Base-by-base conservation (phyloP, 768 basidiomycete genomes). In the Phlegmacium glaucopus region DNA sequence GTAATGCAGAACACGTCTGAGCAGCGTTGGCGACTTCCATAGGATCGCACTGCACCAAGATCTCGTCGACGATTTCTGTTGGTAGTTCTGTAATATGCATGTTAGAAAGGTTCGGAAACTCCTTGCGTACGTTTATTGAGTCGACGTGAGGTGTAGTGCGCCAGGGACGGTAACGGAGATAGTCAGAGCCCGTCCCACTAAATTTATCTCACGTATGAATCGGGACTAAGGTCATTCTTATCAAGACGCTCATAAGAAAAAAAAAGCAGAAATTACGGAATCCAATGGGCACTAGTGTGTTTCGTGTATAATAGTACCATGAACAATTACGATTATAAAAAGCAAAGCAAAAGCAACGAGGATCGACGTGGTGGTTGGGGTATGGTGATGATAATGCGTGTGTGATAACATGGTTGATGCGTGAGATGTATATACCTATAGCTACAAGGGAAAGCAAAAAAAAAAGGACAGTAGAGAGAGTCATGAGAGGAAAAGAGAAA, bases 21-120 rank as follows among this genome's bases (percentile, higher is more conserved):
- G 84, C 68, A 32, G 78, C 54, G 16, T 60, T 48, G 1, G 85
- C 71, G 32, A 87, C 73, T 47, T 87, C 78, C 36, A 78, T 57
- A 4, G 87, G 87, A 55, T 85, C 80, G 49, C 77, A 72, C n/a
- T 63, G 52, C 35, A 77, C 54, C 7, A 90, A 65, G 45, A 85
- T 75, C 44, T 72, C 65, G 39, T 85, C 83, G 30, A 85, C 52
- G 38, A 85, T 59, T 61, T 90, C 88, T 9, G 64, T 62, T 9
- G 85, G 82, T 13, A 87, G 57, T 18, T 67, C 61, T n/a, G 54
- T 48, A 47, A 80, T 51, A 15, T 52, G 39, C 60, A 64, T 58
- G 11, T 18, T n/a, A 39, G 9, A 27, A 29, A 15, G n/a, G n/a
- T n/a, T n/a, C n/a, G n/a, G n/a, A n/a, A n/a, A n/a, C n/a, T n/a